Evolutionary conservation across 2,329 filamentous ascomycete genomes (phyloP), one percentile per base, ranked within the genome.

Genomic region (Penicillium brevicompactum): DNA sequence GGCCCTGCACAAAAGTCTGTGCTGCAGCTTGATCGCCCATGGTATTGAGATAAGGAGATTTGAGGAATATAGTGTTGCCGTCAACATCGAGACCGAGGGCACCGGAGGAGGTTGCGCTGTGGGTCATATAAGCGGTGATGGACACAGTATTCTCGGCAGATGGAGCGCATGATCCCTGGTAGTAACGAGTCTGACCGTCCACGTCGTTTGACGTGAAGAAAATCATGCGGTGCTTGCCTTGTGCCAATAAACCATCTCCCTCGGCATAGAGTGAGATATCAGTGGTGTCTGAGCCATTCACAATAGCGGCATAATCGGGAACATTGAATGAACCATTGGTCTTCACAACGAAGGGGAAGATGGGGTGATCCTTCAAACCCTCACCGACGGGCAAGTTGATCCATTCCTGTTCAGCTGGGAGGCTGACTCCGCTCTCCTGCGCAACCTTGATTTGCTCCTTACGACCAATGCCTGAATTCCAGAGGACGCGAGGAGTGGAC

Each of bases 401-500:
- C 80, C 79, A 81, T 18, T 78, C 59, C 16, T 70, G 58, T 54
- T 74, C 69, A 16, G 72, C 67, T 52, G 80, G 75, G 13, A 74
- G 75, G 6, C 67, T 46, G 8, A 78, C 74, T 21, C 63, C 69
- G 51, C 78, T 79, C 60, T 67, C 68, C 65, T 76, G 72, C 42
- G 81, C 80, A 18, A 74, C 67, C 43, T 68, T 68, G 46, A 81
- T 75, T 66, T 79, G 76, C 45, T 74, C 75, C 51, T 72, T 71
- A 16, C 86, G 86, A 5, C 87, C 88, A 59, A 88, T 90, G 61
- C 88, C 85, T 74, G 84, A 87, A 66, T 86, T 80, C 72, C 89
- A 78, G 2, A 91, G 80, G 46, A 91, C 76, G 72, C 88, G 88
- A 16, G 87, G 78, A 2, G 86, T 86, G 13, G 86, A 86, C 58